These are phyloP conservation scores for Phyllosticta ampelicida DNA, from an alignment of 2,329 filamentous ascomycete genomes.

Conservation along the genomic window DNA sequence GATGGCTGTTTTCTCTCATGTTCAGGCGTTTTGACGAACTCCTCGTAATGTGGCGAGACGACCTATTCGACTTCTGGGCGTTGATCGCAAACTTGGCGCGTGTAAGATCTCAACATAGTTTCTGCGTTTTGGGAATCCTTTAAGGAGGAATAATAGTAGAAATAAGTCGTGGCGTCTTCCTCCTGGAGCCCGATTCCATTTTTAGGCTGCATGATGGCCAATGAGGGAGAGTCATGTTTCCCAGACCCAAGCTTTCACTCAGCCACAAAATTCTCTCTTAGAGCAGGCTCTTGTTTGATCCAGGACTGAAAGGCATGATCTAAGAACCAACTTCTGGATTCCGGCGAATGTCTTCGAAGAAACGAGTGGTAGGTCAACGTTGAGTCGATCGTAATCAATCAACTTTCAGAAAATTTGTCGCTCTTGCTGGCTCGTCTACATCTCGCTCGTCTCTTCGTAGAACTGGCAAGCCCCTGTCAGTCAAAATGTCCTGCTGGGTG, in stretches of 20 bases:
- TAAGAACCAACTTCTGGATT: neutral
- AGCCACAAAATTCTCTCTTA: neutral
- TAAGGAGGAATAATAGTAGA: neutral
- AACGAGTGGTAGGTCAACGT: neutral
- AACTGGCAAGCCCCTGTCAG: neutral
- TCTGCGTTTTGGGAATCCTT: too few species aligned
- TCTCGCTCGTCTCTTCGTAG: neutral
- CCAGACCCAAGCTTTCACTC: neutral
- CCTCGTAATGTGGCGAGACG: too few species aligned
- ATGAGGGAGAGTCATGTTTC: neutral
- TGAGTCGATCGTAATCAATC: neutral
- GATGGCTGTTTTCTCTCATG: too few species aligned
- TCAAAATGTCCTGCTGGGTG: neutral
- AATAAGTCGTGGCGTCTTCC: neutral
- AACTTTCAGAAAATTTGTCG: neutral
- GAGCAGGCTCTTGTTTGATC: neutral
- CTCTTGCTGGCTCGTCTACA: neutral
- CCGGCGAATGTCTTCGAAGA: neutral
- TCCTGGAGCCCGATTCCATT: neutral
- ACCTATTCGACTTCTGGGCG: too few species aligned
- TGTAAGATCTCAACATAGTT: too few species aligned
- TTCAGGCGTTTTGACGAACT: too few species aligned
- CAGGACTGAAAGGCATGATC: neutral
- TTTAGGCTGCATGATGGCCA: neutral
- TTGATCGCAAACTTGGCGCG: too few species aligned